Evolutionary conservation across 2,329 filamentous ascomycete genomes (phyloP), one percentile per base, ranked within the genome.

Genomic region (Aspergillus calidoustus): DNA sequence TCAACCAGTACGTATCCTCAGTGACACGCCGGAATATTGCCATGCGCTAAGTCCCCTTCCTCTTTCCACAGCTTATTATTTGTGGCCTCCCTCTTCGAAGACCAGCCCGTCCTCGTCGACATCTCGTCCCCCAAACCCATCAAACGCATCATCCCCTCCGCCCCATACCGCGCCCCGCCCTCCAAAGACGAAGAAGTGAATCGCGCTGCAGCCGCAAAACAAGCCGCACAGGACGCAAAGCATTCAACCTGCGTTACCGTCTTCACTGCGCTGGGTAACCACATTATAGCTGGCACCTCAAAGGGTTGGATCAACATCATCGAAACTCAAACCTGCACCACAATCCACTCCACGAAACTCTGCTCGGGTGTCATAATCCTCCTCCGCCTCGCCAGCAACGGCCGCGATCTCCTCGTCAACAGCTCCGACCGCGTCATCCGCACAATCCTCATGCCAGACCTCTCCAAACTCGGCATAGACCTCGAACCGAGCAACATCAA

Each of bases 271-370:
- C 86, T 89, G 0, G 95, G 95, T 54, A 89, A 93, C 50, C 92
- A 98, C 76, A 92, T 99, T 64, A 86, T 99, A 38, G 88, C 93
- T 0, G 96, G 93, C 44, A 99, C 95, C 4, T 97, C 90, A 69
- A 98, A 97, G 77, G 95, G 95, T 59, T 96, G 92, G 84, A 84
- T 99, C 63, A 99, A 99, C 77, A 91, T 99, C 64, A 95, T 99
- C 72, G 91, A 96, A 69, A 89, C 91, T 2, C 85, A 87, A 64
- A 91, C 91, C 0, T 88, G 87, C 72, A 87, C 91, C 65, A 92
- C 94, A 11, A 92, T 97, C 69, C 93, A 95, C 81, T 96, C 93
- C 15, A 93, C 90, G 58, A 92, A 95, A 67, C 87, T 97, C 59
- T 96, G 92, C 71, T 88, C 87, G 68, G 93, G 93, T 34, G 91